These are phyloP conservation scores for Trichothecium roseum DNA, from an alignment of 2,329 filamentous ascomycete genomes.

Conservation along the genomic window DNA sequence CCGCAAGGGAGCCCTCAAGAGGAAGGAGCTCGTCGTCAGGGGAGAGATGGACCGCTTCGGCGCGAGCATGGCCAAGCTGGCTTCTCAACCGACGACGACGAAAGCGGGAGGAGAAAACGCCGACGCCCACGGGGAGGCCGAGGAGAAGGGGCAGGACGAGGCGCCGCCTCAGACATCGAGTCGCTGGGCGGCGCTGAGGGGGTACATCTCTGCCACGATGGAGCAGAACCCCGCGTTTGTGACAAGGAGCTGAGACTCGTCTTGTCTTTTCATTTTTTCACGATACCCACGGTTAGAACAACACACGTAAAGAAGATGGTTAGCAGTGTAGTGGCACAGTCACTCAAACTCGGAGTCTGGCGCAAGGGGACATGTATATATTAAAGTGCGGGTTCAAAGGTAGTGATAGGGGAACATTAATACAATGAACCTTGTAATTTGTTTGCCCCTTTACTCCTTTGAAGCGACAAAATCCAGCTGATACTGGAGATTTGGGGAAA, in stretches of 20 bases:
- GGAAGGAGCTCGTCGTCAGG: conserved; percentile 69
- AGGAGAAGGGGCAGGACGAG: conserved; percentile 5
- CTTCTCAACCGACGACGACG: conserved; percentile 5
- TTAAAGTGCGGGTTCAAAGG: too few relatives aligned
- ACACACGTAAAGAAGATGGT: not conserved
- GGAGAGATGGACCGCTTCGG: conserved; percentile 78
- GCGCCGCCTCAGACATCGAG: conserved; percentile 33
- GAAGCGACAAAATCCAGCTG: too few relatives aligned
- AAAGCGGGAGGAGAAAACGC: conserved; percentile 3
- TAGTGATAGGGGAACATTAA: too few relatives aligned
- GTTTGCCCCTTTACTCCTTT: too few relatives aligned
- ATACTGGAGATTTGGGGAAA: too few relatives aligned
- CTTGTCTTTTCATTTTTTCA: not conserved
- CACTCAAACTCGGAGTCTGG: conserved; percentile 5
- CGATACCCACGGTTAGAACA: not conserved
- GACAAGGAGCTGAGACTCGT: not conserved
- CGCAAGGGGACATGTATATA: too few relatives aligned
- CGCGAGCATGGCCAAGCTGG: conserved; percentile 69
- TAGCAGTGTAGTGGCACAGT: not conserved
- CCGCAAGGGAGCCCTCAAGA: conserved; percentile 70
- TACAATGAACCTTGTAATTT: too few relatives aligned
- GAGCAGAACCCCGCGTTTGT: conserved; percentile 74
- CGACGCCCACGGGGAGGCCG: conserved; percentile 1
- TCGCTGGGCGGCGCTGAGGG: conserved; percentile 72
- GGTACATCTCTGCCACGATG: conserved; percentile 79